A percentile compares a stretch with the other conserved stretches of the same genome.
phyloP scores from a whole-genome alignment of 2,329 filamentous ascomycete genomes.

The Westerdykella aurantiaca region DNA sequence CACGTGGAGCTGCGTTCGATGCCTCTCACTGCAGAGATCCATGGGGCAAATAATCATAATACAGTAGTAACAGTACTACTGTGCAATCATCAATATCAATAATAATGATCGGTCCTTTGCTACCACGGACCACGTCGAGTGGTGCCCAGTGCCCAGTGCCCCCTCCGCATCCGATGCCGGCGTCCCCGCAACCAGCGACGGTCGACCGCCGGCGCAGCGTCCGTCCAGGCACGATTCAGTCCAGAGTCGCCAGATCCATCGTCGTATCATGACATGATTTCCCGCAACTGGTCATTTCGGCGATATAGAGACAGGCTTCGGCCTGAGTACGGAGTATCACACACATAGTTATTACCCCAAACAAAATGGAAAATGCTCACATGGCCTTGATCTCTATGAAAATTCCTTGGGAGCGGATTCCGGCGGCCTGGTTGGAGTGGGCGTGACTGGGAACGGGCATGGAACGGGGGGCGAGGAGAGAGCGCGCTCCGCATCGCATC shows the following conservation, averaged over 20 bases:
- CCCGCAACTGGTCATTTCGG: slow-evolving; percentile 7
- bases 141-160: not conserved
- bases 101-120: slow-evolving; percentile 1
- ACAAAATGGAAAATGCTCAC: not conserved
- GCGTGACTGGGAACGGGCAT: slow-evolving; percentile 18
- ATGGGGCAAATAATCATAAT: too few species aligned
- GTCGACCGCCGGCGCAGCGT: not conserved
- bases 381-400: slow-evolving; percentile 7
- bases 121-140: slow-evolving; percentile 1
- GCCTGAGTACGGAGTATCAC: not conserved
- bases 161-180: not conserved
- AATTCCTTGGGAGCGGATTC: slow-evolving; percentile 9
- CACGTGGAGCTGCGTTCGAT: slow-evolving; percentile 26
- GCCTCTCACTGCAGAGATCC: too few species aligned
- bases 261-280: slow-evolving; percentile 2
- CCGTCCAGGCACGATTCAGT: not conserved
- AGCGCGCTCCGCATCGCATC: too few species aligned
- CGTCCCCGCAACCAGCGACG: not conserved
- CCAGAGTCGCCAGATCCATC: not conserved
- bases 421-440: slow-evolving; percentile 25
- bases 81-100: too few species aligned
- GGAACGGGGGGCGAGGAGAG: too few species aligned
- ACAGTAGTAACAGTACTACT: too few species aligned
- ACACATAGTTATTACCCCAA: too few species aligned
- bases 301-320: not conserved